Conservation (phyloP, 768 basidiomycete genomes). For the Heimioporus sp. region DNA sequence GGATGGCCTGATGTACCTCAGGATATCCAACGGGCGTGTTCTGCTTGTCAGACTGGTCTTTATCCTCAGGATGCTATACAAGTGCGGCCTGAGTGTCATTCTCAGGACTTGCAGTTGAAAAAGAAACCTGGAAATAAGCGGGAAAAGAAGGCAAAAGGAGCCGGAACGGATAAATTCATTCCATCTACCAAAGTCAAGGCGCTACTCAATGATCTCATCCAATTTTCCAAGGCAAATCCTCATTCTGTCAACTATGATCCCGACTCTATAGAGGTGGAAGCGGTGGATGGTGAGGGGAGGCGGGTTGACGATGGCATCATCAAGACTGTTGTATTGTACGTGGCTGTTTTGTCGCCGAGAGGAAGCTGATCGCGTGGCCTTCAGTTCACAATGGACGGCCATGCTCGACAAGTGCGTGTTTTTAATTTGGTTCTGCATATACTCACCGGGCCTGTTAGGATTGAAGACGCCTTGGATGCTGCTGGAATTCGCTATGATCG, state of each 20-base stretch:
- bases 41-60: constrained; percentile 73
- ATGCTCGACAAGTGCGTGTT: constrained; percentile 83
- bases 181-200: constrained; percentile 89
- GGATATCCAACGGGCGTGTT: constrained; percentile 63
- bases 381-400: constrained; percentile 89
- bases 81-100: constrained; percentile 58
- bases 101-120: constrained; percentile 45
- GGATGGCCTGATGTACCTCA: constrained; percentile 73
- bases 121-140: constrained; percentile 58
- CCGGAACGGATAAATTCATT: constrained; percentile 53
- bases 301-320: constrained; percentile 65
- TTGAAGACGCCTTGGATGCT: constrained; percentile 85
- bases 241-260: constrained; percentile 87
- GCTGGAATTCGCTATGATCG: constrained; percentile 86
- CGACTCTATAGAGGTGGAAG: constrained; percentile 65
- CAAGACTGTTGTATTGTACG: constrained; percentile 97
- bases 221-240: constrained; percentile 82
- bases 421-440: constrained; percentile 1
- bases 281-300: constrained; percentile 73
- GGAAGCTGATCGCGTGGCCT: constrained; percentile 10
- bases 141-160: constrained; percentile 64
- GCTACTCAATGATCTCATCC: constrained; percentile 74
- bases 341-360: constrained; percentile 21
- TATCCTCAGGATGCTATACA: constrained; percentile 77
- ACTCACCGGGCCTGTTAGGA: constrained; percentile 39